Percentiles rank a stretch among this genome's conserved stretches.
These are phyloP conservation scores for Cudoniella acicularis DNA, from an alignment of 495 filamentous ascomycete genomes.

Conservation along the genomic window DNA sequence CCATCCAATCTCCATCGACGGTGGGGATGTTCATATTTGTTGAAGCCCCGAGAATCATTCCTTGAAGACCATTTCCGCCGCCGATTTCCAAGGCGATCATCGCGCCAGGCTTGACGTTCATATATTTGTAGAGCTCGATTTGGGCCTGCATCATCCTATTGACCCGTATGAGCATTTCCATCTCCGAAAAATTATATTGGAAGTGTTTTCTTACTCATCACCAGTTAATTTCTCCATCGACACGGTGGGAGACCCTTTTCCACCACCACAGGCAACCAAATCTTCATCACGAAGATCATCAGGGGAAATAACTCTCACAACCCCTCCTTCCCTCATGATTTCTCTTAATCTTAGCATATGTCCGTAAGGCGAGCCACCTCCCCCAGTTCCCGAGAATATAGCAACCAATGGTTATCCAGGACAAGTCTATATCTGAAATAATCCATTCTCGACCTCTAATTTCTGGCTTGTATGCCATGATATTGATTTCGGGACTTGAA, in stretches of 20 bases:
- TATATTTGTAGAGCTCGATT: conserved; percentile 40
- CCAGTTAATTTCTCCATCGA: conserved; percentile 46
- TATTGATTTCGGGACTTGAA: conserved; percentile 31
- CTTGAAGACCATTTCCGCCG: conserved; percentile 51
- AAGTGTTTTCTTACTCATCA: conserved; percentile 34
- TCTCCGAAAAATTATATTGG: no score
- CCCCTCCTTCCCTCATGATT: conserved; percentile 42
- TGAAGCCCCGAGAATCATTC: conserved; percentile 46
- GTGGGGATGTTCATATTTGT: conserved; percentile 45
- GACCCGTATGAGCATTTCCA: neutral
- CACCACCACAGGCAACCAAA: conserved; percentile 41
- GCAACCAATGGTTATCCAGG: conserved; percentile 55
- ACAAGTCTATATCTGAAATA: conserved; percentile 49
- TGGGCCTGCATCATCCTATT: conserved; percentile 43
- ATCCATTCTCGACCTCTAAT: conserved; percentile 50
- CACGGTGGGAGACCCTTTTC: conserved; percentile 45
- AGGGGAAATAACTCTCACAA: conserved; percentile 43
- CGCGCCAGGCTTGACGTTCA: conserved; percentile 19
- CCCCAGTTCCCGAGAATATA: conserved; percentile 61
- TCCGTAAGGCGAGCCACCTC: conserved; percentile 49
- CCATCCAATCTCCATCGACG: conserved; percentile 57
- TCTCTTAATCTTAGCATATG: conserved; percentile 39
- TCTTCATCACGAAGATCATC: conserved; percentile 40
- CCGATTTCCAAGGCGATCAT: conserved; percentile 52
- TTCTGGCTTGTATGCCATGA: conserved; percentile 43